phyloP scores from a whole-genome alignment of 2,329 filamentous ascomycete genomes.

The Hypoxylon sp. region DNA sequence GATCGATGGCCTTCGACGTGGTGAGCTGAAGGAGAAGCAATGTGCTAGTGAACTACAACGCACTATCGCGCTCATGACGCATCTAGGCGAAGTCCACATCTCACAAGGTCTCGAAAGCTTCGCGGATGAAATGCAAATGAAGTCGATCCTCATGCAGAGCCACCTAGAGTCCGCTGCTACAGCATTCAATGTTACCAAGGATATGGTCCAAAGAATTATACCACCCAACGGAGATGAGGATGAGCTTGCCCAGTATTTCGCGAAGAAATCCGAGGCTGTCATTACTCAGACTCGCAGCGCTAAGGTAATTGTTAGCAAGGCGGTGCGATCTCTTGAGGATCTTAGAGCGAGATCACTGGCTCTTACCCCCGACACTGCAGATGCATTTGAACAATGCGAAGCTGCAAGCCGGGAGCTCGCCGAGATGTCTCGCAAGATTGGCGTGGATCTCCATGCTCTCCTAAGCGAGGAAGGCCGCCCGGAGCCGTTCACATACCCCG shows the following conservation, averaged over 20 bases:
- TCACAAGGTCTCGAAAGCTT: conserved; percentile 77
- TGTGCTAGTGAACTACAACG: conserved; percentile 86
- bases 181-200: conserved; percentile 68
- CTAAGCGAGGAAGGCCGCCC: conserved; percentile 80
- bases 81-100: conserved; percentile 86
- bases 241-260: conserved; percentile 76
- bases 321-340: conserved; percentile 82
- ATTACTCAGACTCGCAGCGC: conserved; percentile 83
- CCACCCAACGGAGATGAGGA: conserved; percentile 72
- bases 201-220: conserved; percentile 72
- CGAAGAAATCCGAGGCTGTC: conserved; percentile 78
- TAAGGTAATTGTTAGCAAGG: conserved; percentile 87
- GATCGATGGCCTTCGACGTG: conserved; percentile 86
- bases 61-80: conserved; percentile 88
- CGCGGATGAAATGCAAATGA: conserved; percentile 85
- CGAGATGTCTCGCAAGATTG: conserved; percentile 75
- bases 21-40: conserved; percentile 87
- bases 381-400: conserved; percentile 80
- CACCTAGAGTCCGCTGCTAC: conserved; percentile 84
- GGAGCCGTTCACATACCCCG: conserved; percentile 75
- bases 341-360: conserved; percentile 82
- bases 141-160: conserved; percentile 80
- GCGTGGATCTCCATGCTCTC: conserved; percentile 74
- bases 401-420: conserved; percentile 75
- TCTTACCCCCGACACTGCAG: conserved; percentile 75